Percentiles rank a stretch among this genome's conserved stretches.
These are phyloP conservation scores for Pyrenula aspistea DNA, from an alignment of 495 filamentous ascomycete genomes.

Conservation along the genomic window DNA sequence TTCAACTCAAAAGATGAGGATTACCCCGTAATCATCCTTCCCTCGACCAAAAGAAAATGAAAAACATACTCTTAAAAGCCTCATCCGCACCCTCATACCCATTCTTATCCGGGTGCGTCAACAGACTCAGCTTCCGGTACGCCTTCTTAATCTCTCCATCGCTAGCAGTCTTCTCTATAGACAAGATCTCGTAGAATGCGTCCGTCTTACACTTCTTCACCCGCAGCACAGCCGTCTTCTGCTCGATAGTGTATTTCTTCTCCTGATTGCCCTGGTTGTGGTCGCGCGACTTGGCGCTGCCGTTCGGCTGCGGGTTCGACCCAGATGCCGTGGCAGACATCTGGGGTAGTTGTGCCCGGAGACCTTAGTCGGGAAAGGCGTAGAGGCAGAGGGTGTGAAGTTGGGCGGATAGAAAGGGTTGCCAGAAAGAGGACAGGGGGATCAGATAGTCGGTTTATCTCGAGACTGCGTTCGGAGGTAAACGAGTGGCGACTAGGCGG, in stretches of 20 bases:
- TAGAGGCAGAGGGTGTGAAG: too few relatives aligned
- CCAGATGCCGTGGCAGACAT: conserved; percentile 61
- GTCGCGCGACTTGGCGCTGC: conserved; percentile 56
- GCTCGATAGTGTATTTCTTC: conserved; percentile 76
- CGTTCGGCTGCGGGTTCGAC: conserved; percentile 44
- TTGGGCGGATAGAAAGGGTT: not conserved
- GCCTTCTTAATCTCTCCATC: conserved; percentile 93
- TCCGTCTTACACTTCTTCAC: conserved; percentile 74
- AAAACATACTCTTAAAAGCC: conserved; percentile 74
- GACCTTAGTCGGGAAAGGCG: too few relatives aligned
- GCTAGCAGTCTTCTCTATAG: conserved; percentile 55
- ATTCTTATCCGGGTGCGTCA: conserved; percentile 98
- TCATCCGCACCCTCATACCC: conserved; percentile 94
- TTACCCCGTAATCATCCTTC: too few relatives aligned
- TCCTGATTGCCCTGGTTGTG: conserved; percentile 93
- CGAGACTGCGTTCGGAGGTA: not conserved
- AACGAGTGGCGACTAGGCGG: not conserved
- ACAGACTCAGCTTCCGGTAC: conserved; percentile 80
- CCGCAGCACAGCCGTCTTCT: conserved; percentile 78
- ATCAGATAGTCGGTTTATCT: not conserved
- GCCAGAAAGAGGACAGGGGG: too few relatives aligned
- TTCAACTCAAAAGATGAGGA: too few relatives aligned
- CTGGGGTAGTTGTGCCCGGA: too few relatives aligned
- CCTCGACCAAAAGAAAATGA: too few relatives aligned
- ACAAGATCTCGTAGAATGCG: conserved; percentile 90